Evolutionary conservation across 257 asterid species (phyloP).

Genomic region (Haberlea rhodopensis): DNA sequence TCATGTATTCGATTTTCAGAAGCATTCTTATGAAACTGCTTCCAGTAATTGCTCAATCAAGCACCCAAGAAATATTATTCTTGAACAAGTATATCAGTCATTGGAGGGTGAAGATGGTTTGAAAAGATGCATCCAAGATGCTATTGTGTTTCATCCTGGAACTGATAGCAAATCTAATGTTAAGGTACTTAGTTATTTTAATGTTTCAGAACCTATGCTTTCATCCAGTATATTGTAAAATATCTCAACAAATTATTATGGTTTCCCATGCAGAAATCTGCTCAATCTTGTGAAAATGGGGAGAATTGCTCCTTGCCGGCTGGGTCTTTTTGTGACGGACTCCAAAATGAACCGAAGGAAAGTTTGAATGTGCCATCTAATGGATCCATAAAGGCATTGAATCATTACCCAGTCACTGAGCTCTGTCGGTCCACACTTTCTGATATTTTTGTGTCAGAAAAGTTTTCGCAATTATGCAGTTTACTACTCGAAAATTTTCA

Average conservation of each 20-base stretch:
- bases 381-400: constrained; percentile 38
- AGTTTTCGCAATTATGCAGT: constrained; percentile 55
- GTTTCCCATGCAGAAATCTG: constrained; percentile 45
- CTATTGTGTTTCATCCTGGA: constrained; percentile 42
- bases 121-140: constrained; percentile 45
- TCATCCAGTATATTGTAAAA: neutral
- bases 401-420: constrained; percentile 35
- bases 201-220: constrained; percentile 11
- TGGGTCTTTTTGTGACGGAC: constrained; percentile 23
- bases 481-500: constrained; percentile 53
- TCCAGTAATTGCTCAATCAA: constrained; percentile 35
- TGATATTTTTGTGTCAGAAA: constrained; percentile 58
- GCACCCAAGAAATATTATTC: constrained; percentile 48
- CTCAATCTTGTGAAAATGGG: constrained; percentile 39
- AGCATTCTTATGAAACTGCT: constrained; percentile 26
- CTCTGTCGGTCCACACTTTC: constrained; percentile 46
- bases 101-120: constrained; percentile 51
- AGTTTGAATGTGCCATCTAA: constrained; percentile 26
- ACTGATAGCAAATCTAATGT: constrained; percentile 38
- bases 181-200: constrained; percentile 40
- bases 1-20: constrained; percentile 32
- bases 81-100: constrained; percentile 56
- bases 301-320: constrained; percentile 34
- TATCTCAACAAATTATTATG: constrained; percentile 2
- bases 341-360: constrained; percentile 30